Conservation (phyloP, 169 alveolate genomes). For the Neospora caninum region DNA sequence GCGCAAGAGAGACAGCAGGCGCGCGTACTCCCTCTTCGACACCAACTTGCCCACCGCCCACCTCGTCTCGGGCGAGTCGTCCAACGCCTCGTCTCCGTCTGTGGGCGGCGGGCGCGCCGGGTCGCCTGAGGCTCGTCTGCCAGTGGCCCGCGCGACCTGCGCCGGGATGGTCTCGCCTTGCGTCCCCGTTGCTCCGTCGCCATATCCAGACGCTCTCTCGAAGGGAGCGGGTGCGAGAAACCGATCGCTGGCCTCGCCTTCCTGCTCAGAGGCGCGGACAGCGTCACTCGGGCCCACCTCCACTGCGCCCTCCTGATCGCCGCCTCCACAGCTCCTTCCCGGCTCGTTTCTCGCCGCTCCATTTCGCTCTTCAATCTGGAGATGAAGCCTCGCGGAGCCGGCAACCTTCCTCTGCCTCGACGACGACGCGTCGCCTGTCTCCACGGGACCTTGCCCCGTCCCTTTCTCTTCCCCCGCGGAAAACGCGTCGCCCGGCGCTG, state of each 20-base stretch:
- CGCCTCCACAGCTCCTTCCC: background rate
- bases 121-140: too few relatives aligned
- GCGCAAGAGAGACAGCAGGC: background rate
- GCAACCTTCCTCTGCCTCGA: too few relatives aligned
- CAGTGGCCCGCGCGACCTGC: too few relatives aligned
- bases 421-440: background rate
- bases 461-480: background rate
- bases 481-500: too few relatives aligned
- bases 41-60: background rate
- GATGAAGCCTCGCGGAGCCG: too few relatives aligned
- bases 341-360: background rate
- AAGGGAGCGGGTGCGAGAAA: too few relatives aligned
- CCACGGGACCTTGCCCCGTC: background rate
- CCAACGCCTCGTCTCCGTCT: background rate
- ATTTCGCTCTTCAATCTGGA: background rate
- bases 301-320: background rate
- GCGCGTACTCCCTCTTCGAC: constrained; percentile 1
- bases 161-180: too few relatives aligned
- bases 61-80: background rate
- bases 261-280: background rate
- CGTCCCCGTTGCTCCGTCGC: too few relatives aligned
- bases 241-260: too few relatives aligned
- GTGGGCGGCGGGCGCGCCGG: too few relatives aligned
- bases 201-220: too few relatives aligned
- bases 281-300: background rate